Base-by-base conservation (phyloP, 2,329 filamentous ascomycete genomes). In the Alternaria metachromatica region DNA sequence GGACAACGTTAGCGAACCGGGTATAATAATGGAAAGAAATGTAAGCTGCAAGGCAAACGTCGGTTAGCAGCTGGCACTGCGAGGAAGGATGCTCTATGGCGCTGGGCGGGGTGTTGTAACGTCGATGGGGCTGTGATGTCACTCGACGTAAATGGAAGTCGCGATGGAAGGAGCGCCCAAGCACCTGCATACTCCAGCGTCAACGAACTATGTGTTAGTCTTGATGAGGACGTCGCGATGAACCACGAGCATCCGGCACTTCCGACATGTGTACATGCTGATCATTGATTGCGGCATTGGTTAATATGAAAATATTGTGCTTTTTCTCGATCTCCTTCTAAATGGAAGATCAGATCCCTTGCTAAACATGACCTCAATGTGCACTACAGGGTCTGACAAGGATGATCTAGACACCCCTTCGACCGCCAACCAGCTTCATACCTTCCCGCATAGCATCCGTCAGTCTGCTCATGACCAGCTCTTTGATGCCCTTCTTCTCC, bases 361-460 rank as follows among this genome's bases (percentile, higher is more conserved):
- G 26, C 25, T 37, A 43, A 5, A 37, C 13, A 23, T 23, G 18
- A 6, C 44, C 45, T 23, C 25, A 23, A 53, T 18, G 30, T 13
- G 33, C 46, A 49, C 23, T 25, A 23, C 21, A 15, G 20, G 12
- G 18, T 21, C 33, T 45, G 30, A n/a, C 28, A 11, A 9, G 9
- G 41, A 9, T 37, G 12, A 37, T 41, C 45, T 69, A 77, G 12
- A 76, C 71, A 58, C 75, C 75, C 48, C 75, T 69, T 41, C 75
- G 59, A 18, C 76, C 76, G 30, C 76, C 76, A 43, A 78, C 75
- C 43, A 74, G 72, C 67, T 73, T 77, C 68, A 75, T 72, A 5
- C 74, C 71, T 63, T 78, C 76, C 48, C 72, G 74, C 76, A 78
- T 79, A 6, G 66, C 71, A 45, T 78, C 75, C 9, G 73, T 76